phyloP scores from a whole-genome alignment of 2,329 filamentous ascomycete species.

The Aureobasidium musti region DNA sequence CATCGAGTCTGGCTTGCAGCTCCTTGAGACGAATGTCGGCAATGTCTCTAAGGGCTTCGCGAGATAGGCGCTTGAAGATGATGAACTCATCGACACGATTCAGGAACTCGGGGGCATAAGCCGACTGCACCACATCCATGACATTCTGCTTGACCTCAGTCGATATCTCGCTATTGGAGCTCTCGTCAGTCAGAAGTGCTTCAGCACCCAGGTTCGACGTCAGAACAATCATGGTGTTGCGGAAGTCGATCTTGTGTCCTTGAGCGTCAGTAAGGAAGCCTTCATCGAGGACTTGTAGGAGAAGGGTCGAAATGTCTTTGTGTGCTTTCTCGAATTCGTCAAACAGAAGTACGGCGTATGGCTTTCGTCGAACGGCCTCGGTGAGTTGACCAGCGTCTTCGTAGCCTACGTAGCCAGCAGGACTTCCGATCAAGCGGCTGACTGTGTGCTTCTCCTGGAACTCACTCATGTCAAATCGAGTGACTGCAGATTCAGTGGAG shows the following conservation, averaged over 20 bases:
- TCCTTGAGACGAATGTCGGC: conserved; percentile 89
- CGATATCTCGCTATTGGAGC: conserved; percentile 55
- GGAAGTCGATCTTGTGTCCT: conserved; percentile 95
- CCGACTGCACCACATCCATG: conserved; percentile 77
- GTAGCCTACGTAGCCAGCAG: conserved; percentile 93
- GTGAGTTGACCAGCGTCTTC: conserved; percentile 96
- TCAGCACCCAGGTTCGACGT: conserved; percentile 94
- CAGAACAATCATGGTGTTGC: conserved; percentile 93
- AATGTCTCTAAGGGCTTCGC: conserved; percentile 79
- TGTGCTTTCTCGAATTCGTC: conserved; percentile 99
- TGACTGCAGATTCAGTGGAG: conserved; percentile 84
- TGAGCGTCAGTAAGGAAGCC: conserved; percentile 94
- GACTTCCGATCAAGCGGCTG: conserved; percentile 85
- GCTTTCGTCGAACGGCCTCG: conserved; percentile 90
- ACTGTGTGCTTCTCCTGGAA: conserved; percentile 98
- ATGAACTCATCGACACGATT: conserved; percentile 98
- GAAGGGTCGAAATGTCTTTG: conserved; percentile 85
- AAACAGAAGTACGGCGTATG: conserved; percentile 90
- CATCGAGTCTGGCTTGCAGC: conserved; percentile 78
- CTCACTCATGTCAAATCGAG: conserved; percentile 96
- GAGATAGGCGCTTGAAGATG: conserved; percentile 84
- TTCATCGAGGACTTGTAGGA: conserved; percentile 93
- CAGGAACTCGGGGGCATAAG: conserved; percentile 88
- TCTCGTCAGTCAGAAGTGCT: conserved; percentile 67
- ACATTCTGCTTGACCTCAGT: conserved; percentile 74